These are phyloP conservation scores for Diaporthe longicolla DNA, from an alignment of 2,329 filamentous ascomycete species.

Conservation along the genomic window DNA sequence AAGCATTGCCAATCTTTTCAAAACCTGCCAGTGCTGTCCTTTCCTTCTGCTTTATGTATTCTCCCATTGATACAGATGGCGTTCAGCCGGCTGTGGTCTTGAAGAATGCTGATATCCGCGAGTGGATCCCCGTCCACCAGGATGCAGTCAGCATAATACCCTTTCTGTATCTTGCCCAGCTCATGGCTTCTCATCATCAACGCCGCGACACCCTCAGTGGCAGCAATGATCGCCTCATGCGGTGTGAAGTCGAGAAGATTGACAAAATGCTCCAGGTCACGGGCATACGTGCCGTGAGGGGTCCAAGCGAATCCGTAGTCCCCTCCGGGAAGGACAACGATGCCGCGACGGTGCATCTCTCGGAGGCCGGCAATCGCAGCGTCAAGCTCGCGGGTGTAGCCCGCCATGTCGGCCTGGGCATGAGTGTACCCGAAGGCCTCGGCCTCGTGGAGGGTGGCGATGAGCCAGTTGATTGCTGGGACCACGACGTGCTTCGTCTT, in stretches of 20 bases:
- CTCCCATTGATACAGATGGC: too few relatives aligned
- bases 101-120: too few relatives aligned
- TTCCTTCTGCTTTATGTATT: too few relatives aligned
- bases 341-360: conserved; percentile 62
- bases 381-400: conserved; percentile 59
- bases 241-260: conserved; percentile 61
- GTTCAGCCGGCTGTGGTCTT: too few relatives aligned
- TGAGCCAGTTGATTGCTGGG: conserved; percentile 60
- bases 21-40: too few relatives aligned
- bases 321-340: conserved; percentile 61
- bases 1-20: too few relatives aligned
- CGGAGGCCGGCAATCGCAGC: conserved; percentile 54
- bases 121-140: too few relatives aligned
- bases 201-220: conserved; percentile 56
- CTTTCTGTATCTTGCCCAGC: conserved; percentile 57
- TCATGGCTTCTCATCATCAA: conserved; percentile 57
- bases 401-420: conserved; percentile 59
- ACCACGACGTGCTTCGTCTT: conserved; percentile 58
- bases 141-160: conserved; percentile 48
- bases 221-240: conserved; percentile 59
- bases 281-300: conserved; percentile 62
- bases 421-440: conserved; percentile 56
- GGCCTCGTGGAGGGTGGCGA: conserved; percentile 50
- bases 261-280: conserved; percentile 61
- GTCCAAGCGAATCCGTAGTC: conserved; percentile 65